Evolutionary conservation across 257 asterid genomes (phyloP).

Genomic region (Thymus quinquecostatus): DNA sequence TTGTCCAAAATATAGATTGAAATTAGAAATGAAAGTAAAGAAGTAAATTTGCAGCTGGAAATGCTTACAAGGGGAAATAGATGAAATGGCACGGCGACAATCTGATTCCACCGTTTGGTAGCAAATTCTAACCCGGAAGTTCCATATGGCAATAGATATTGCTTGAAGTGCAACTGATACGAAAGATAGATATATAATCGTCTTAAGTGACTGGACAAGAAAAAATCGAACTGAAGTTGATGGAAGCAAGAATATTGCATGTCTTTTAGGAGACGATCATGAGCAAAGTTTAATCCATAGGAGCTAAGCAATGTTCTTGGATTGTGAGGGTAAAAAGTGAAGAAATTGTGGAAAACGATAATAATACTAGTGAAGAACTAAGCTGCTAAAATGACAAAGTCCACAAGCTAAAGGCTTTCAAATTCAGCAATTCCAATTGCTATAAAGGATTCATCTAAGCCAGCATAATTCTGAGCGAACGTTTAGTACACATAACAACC

Average conservation of each 20-base stretch:
- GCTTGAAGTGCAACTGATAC: constrained; percentile 32
- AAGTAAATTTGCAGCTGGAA: not conserved
- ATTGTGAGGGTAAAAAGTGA: not conserved
- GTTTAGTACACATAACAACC: constrained; percentile 3
- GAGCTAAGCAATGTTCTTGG: not conserved
- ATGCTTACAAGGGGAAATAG: constrained; percentile 36
- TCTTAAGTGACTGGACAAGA: constrained; percentile 11
- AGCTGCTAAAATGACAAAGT: not conserved
- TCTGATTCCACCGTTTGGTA: constrained; percentile 34
- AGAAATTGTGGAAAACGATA: too few species aligned
- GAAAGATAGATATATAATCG: constrained; percentile 12
- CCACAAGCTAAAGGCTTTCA: not conserved
- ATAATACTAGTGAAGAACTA: not conserved
- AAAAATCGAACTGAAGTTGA: constrained; percentile 8
- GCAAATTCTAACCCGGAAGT: constrained; percentile 18
- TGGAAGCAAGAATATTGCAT: constrained; percentile 7
- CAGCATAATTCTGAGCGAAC: not conserved
- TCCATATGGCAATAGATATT: constrained; percentile 13
- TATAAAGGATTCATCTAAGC: not conserved
- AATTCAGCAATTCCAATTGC: not conserved
- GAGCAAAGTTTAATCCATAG: not conserved
- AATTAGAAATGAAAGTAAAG: not conserved
- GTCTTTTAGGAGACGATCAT: not conserved
- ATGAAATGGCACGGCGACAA: constrained; percentile 25
- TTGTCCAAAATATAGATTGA: not conserved